phyloP scores from a whole-genome alignment of 768 basidiomycete genomes.

The Erythrobasidium yunnanense region DNA sequence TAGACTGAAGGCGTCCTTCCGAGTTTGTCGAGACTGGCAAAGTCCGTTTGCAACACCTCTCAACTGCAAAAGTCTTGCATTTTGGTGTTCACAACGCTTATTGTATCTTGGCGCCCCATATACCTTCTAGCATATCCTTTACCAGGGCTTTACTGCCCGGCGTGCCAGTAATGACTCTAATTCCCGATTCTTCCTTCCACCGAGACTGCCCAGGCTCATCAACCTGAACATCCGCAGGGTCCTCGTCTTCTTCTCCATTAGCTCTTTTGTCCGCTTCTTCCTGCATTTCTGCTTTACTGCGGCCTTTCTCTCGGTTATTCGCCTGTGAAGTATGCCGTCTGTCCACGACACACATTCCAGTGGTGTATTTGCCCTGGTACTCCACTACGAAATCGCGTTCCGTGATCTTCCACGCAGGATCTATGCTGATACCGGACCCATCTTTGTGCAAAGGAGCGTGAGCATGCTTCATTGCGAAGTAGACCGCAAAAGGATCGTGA shows the following conservation, averaged over 20 bases:
- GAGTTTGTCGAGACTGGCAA: too few species aligned
- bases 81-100: background rate
- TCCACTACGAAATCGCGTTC: conserved; percentile 22
- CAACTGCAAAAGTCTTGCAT: too few species aligned
- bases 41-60: too few species aligned
- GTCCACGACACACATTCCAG: conserved; percentile 27
- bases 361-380: conserved; percentile 15
- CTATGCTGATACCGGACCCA: background rate
- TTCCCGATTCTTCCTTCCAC: background rate
- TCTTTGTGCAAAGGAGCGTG: background rate
- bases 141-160: conserved; percentile 19
- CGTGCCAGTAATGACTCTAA: conserved; percentile 17
- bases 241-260: background rate
- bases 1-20: too few species aligned
- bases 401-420: conserved; percentile 1
- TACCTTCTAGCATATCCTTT: background rate
- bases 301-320: background rate
- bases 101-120: conserved; percentile 8
- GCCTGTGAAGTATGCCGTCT: background rate
- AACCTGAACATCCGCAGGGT: background rate
- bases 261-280: background rate
- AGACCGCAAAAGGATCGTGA: conserved; percentile 79
- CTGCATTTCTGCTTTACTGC: background rate
- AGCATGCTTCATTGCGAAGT: conserved; percentile 48
- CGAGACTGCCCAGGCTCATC: conserved; percentile 7